Percentiles rank a stretch among this genome's conserved stretches.
phyloP scores from a whole-genome alignment of 495 filamentous ascomycete genomes.

The Evernia prunastri region DNA sequence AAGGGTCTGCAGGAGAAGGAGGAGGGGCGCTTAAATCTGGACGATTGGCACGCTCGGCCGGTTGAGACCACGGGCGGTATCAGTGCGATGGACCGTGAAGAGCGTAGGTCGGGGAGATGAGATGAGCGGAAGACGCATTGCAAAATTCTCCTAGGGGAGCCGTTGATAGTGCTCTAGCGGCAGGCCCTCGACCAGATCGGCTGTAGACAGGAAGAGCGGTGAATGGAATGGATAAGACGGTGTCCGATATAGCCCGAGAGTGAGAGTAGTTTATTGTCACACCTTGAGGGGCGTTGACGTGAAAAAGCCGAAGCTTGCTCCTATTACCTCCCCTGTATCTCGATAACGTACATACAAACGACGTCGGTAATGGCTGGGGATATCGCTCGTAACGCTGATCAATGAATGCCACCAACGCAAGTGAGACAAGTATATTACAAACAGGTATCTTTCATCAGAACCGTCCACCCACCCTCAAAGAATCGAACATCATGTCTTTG shows the following conservation, averaged over 20 bases:
- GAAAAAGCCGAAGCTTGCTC: not conserved
- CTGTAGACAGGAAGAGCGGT: not conserved
- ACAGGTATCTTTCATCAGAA: not conserved
- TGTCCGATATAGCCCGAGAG: not conserved
- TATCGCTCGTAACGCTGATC: not conserved
- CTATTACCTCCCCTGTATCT: no score
- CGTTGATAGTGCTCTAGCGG: not conserved
- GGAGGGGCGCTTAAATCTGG: not conserved
- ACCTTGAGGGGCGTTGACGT: not conserved
- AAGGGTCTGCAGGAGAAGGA: not conserved
- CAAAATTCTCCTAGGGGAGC: not conserved
- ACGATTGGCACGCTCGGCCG: not conserved
- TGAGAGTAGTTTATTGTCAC: not conserved
- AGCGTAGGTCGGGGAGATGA: not conserved
- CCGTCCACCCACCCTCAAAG: not conserved
- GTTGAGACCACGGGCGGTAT: not conserved
- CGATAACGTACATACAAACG: not conserved
- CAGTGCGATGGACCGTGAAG: not conserved
- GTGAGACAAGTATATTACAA: not conserved
- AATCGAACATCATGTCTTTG: slow-evolving; percentile 18
- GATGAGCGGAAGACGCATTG: not conserved
- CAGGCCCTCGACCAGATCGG: not conserved
- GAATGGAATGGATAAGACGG: not conserved
- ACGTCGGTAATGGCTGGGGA: not conserved
- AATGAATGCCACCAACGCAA: not conserved